Conservation (phyloP, 2,329 filamentous ascomycete genomes). For the Pezicula radicicola region DNA sequence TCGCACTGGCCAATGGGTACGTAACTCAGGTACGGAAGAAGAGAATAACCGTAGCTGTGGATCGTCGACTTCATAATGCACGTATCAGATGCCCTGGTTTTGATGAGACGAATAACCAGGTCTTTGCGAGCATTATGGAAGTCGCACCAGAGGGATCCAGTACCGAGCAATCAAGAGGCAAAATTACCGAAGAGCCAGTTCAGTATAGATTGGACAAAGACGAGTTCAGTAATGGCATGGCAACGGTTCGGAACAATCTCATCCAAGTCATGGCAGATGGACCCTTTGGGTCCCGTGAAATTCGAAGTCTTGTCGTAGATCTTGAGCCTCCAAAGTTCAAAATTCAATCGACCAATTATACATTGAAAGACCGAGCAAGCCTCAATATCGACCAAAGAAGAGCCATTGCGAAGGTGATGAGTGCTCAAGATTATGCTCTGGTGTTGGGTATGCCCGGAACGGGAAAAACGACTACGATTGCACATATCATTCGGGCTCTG, state of each 20-base stretch:
- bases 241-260: slow-evolving; percentile 88
- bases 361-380: slow-evolving; percentile 56
- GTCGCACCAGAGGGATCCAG: slow-evolving; percentile 57
- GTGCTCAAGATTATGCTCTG: slow-evolving; percentile 91
- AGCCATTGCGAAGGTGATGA: slow-evolving; percentile 94
- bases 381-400: slow-evolving; percentile 85
- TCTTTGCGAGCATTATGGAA: slow-evolving; percentile 90
- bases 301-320: slow-evolving; percentile 80
- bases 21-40: slow-evolving; percentile 74
- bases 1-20: slow-evolving; percentile 89
- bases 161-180: slow-evolving; percentile 48
- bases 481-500: slow-evolving; percentile 90
- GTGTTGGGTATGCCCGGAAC: slow-evolving; percentile 98
- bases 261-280: slow-evolving; percentile 86
- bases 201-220: slow-evolving; percentile 92
- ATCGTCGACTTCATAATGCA: slow-evolving; percentile 84
- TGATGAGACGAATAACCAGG: slow-evolving; percentile 72
- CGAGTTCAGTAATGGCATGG: slow-evolving; percentile 98
- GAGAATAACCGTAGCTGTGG: slow-evolving; percentile 83
- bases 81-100: slow-evolving; percentile 75
- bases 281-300: slow-evolving; percentile 65
- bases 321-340: slow-evolving; percentile 72
- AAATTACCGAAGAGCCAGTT: slow-evolving; percentile 51
- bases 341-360: slow-evolving; percentile 58
- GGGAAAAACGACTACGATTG: slow-evolving; percentile 97